A percentile compares a stretch with the other conserved stretches of the same genome.
Evolutionary conservation across 164 flowering plant species (phyloP).

Genomic region (Taxillus chinensis): DNA sequence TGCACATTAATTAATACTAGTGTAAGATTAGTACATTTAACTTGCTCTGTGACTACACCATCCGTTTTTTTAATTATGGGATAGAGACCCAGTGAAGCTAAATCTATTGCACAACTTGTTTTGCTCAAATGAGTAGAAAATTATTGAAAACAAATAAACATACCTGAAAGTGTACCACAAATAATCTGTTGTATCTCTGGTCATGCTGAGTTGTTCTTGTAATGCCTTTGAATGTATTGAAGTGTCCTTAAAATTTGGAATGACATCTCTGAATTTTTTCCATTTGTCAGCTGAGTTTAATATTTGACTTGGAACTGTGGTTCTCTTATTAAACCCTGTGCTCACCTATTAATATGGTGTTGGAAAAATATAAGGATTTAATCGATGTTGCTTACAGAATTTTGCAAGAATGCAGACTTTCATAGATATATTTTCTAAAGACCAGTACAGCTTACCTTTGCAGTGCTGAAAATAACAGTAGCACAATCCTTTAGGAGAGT

Average conservation of each 20-base stretch:
- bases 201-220: neutral
- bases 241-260: neutral
- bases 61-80: too few relatives aligned
- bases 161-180: slow-evolving; percentile 1
- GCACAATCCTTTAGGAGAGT: slow-evolving; percentile 22
- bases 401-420: too few relatives aligned
- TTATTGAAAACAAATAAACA: neutral
- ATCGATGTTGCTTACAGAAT: neutral
- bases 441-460: slow-evolving; percentile 17
- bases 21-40: neutral
- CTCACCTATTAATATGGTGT: neutral
- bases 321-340: neutral
- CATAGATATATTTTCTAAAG: too few relatives aligned
- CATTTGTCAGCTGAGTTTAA: neutral
- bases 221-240: neutral
- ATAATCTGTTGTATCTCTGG: neutral
- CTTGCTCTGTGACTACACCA: too few relatives aligned
- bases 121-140: neutral
- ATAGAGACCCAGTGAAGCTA: too few relatives aligned
- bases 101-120: too few relatives aligned
- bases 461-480: slow-evolving; percentile 24
- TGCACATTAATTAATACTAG: neutral
- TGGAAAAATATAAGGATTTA: neutral
- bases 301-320: neutral
- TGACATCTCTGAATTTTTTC: neutral